Base-by-base conservation (phyloP, 2,329 filamentous ascomycete genomes). In the Penicillium sp. region DNA sequence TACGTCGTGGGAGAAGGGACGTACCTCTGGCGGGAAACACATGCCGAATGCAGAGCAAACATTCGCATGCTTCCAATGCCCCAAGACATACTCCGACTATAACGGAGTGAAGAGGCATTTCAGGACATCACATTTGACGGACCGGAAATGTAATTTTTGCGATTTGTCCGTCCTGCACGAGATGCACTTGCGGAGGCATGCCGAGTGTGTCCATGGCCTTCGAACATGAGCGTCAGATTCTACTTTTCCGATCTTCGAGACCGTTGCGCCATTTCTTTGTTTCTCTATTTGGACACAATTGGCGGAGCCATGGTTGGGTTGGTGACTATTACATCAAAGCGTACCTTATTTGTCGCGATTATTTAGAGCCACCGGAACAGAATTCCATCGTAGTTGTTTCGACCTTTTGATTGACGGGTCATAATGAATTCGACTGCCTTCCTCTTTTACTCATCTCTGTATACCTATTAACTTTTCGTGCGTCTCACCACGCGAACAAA, bases 161-260 rank as follows among this genome's bases (percentile, higher is more conserved):
- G 26, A 45, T 31, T 31, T 45, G 7, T 45, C 26, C 3, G n/a
- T 45, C 26, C 43, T 45, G 3, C 4, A 45, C 26, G 26, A 45
- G 26, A 45, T 45, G 2, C 10, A 45, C 43, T 45, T 45, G 5
- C 18, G 13, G 43, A 0, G 18, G n/a, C 4, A 46, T 46, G 8
- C 43, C 2, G 1, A 1, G 1, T 2, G 10, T 2, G 20, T 40
- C 31, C 39, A 66, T 61, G 20, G 56, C 10, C 62, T 66, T 65
- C 35, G 42, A 55, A 59, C 37, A 49, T 61, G n/a, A 57, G 39
- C 32, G 29, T 55, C 18, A 46, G 44, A 50, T 58, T 53, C 39
- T 53, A 50, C 50, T 56, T 47, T 55, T 47, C 10, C 39, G 7
- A 54, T 50, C 39, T 57, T 57, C 1, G 34, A 49, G 50, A 6